A percentile compares a stretch with the other conserved stretches of the same genome.
phyloP scores from a whole-genome alignment of 208 protist species.

The Leishmania arabica region DNA sequence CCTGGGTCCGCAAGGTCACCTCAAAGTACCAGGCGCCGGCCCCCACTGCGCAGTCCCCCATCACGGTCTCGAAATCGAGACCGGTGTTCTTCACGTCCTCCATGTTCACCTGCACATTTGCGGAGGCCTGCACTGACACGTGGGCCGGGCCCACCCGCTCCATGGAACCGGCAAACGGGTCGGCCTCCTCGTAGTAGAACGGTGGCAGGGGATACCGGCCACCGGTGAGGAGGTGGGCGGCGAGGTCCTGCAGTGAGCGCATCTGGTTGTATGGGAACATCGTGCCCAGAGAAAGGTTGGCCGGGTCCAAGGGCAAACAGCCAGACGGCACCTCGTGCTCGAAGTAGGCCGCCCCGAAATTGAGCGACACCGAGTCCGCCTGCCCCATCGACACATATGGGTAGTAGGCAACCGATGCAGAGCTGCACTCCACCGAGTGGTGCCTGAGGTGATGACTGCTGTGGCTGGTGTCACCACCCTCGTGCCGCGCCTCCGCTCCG shows the following conservation, averaged over 20 bases:
- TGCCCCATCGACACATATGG: constrained; percentile 76
- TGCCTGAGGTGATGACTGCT: neutral
- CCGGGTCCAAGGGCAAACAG: constrained; percentile 83
- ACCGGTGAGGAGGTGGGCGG: constrained; percentile 66
- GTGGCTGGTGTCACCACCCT: neutral
- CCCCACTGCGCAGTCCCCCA: constrained; percentile 76
- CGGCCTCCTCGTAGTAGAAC: constrained; percentile 86
- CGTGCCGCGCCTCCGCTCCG: neutral
- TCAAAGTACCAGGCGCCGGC: constrained; percentile 92
- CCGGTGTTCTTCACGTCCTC: constrained; percentile 80
- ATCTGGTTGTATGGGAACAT: constrained; percentile 90
- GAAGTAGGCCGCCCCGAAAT: constrained; percentile 89
- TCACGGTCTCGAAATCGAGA: constrained; percentile 68
- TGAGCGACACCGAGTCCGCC: constrained; percentile 71
- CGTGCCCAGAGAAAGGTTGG: constrained; percentile 70
- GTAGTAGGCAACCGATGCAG: constrained; percentile 45
- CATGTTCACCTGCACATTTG: constrained; percentile 72
- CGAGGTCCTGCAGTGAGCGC: constrained; percentile 85
- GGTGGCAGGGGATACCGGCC: constrained; percentile 68
- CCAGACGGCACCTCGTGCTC: constrained; percentile 74
- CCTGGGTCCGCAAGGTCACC: constrained; percentile 86
- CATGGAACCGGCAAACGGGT: constrained; percentile 79
- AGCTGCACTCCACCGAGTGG: neutral
- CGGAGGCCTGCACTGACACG: constrained; percentile 74
- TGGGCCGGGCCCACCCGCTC: constrained; percentile 84